A percentile compares a stretch with the other conserved stretches of the same genome.
These are phyloP conservation scores for Microsporum audouinii DNA, from an alignment of 2,329 filamentous ascomycete species.

Conservation along the genomic window DNA sequence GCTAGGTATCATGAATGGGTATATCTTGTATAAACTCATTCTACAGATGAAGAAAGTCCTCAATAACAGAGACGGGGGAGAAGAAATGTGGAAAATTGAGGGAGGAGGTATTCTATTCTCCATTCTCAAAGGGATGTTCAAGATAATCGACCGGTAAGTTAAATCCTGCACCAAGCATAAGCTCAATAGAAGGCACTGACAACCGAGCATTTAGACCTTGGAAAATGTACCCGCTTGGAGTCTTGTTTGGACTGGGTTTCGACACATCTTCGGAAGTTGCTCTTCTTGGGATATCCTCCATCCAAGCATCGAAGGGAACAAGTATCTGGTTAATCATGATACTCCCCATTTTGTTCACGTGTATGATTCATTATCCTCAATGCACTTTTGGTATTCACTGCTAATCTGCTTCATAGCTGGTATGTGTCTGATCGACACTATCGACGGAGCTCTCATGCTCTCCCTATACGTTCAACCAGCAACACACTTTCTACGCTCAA, in stretches of 20 bases:
- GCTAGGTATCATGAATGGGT: slow-evolving; percentile 71
- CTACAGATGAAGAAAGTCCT: slow-evolving; percentile 55
- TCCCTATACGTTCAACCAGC: slow-evolving; percentile 62
- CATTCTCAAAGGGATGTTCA: slow-evolving; percentile 64
- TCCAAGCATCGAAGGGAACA: slow-evolving; percentile 75
- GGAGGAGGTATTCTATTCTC: slow-evolving; percentile 64
- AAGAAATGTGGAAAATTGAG: slow-evolving; percentile 55
- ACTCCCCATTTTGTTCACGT: slow-evolving; percentile 80
- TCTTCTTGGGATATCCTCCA: slow-evolving; percentile 74
- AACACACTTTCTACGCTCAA: slow-evolving; percentile 27
- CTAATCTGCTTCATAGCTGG: slow-evolving; percentile 46
- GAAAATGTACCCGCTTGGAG: slow-evolving; percentile 91
- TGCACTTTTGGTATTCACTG: background rate
- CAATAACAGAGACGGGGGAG: slow-evolving; percentile 32
- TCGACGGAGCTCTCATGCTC: slow-evolving; percentile 91
- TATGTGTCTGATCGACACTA: slow-evolving; percentile 91
- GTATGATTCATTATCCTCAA: slow-evolving; percentile 34
- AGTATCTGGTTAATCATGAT: slow-evolving; percentile 90
- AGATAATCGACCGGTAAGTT: slow-evolving; percentile 47
- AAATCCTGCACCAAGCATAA: no score
- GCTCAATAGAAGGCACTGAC: background rate
- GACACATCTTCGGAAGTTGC: slow-evolving; percentile 94
- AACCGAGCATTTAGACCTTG: slow-evolving; percentile 39
- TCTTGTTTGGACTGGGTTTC: slow-evolving; percentile 85
- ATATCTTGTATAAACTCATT: slow-evolving; percentile 72